Conservation (phyloP, 768 basidiomycete genomes). For the Xerocomellus intermedius region DNA sequence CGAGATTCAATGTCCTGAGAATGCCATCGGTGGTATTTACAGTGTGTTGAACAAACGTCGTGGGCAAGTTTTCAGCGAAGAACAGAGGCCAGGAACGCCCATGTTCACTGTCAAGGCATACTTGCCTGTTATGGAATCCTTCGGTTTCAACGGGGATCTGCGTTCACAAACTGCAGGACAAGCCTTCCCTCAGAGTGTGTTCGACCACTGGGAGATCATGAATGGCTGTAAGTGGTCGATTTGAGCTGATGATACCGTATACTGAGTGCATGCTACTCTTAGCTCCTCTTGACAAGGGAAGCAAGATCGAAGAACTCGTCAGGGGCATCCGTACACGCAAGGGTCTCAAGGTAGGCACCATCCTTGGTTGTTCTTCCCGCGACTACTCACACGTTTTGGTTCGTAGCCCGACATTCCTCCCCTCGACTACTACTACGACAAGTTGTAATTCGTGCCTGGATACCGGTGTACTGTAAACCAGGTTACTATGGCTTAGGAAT, state of each 20-base stretch:
- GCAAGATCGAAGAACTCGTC: slow-evolving; percentile 86
- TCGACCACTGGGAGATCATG: slow-evolving; percentile 93
- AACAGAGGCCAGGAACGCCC: slow-evolving; percentile 95
- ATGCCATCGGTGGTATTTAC: slow-evolving; percentile 98
- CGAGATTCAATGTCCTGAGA: slow-evolving; percentile 98
- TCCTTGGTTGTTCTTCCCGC: not conserved
- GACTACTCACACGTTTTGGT: slow-evolving; percentile 11
- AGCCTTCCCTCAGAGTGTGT: slow-evolving; percentile 96
- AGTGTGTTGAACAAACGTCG: slow-evolving; percentile 90
- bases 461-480: slow-evolving; percentile 5
- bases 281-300: slow-evolving; percentile 85
- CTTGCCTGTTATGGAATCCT: slow-evolving; percentile 87
- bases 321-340: slow-evolving; percentile 84
- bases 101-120: slow-evolving; percentile 99
- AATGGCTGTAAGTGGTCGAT: slow-evolving; percentile 58
- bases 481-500: slow-evolving; percentile 3
- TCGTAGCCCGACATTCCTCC: slow-evolving; percentile 80
- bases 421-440: slow-evolving; percentile 92
- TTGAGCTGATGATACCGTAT: not conserved
- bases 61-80: slow-evolving; percentile 97
- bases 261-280: slow-evolving; percentile 6
- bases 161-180: slow-evolving; percentile 91
- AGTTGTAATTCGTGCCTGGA: slow-evolving; percentile 51
- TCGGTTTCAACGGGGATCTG: slow-evolving; percentile 97
- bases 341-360: slow-evolving; percentile 76